These are phyloP conservation scores for Albophoma yamanashiensis DNA, from an alignment of 2,329 filamentous ascomycete genomes.

Conservation along the genomic window DNA sequence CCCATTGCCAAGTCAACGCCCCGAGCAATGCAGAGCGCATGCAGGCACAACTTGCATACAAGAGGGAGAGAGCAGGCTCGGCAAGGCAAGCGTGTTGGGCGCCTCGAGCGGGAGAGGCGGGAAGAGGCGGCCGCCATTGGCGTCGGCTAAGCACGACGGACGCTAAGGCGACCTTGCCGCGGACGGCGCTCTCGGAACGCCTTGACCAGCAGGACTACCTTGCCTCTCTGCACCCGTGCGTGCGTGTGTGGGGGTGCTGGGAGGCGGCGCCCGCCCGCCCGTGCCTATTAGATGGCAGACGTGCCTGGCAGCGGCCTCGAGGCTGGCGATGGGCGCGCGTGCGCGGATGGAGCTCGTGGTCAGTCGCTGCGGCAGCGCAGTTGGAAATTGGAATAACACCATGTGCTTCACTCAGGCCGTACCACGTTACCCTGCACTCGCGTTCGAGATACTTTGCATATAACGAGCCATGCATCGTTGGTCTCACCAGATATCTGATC, in stretches of 20 bases:
- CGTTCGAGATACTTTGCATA: not conserved
- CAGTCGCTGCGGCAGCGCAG: too few relatives aligned
- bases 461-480: too few relatives aligned
- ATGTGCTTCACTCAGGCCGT: too few relatives aligned
- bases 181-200: not conserved
- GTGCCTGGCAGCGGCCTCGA: not conserved
- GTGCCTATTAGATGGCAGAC: not conserved
- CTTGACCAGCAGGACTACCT: not conserved
- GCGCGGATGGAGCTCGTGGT: too few relatives aligned
- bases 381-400: too few relatives aligned
- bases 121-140: not conserved
- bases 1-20: slow-evolving; percentile 13
- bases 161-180: not conserved
- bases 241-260: not conserved
- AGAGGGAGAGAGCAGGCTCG: too few relatives aligned
- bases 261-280: not conserved
- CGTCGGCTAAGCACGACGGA: not conserved
- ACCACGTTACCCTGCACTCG: not conserved
- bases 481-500: too few relatives aligned
- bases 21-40: not conserved
- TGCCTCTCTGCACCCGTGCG: not conserved
- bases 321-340: not conserved
- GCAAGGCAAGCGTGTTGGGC: too few relatives aligned
- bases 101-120: too few relatives aligned
- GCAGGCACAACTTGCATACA: too few relatives aligned